phyloP scores from a whole-genome alignment of 2,329 filamentous ascomycete species.

The Zalaria obscura region DNA sequence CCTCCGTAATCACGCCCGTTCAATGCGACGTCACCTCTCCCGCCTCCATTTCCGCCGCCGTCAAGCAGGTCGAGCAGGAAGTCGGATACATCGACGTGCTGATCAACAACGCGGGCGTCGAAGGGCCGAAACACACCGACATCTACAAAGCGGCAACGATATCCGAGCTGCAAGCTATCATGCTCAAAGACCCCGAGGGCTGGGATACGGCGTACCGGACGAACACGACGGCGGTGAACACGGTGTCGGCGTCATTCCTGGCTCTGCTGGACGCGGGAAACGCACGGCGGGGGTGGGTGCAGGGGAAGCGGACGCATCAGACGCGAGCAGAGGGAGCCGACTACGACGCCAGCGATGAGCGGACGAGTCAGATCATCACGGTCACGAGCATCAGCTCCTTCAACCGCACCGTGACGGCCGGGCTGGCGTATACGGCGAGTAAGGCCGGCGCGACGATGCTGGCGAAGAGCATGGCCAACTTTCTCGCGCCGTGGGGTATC shows the following conservation, averaged over 20 bases:
- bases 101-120: slow-evolving; percentile 18
- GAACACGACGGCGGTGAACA: slow-evolving; percentile 30
- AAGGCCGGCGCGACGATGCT: slow-evolving; percentile 30
- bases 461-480: slow-evolving; percentile 28
- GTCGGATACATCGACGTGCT: slow-evolving; percentile 36
- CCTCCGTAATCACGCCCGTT: slow-evolving; percentile 22
- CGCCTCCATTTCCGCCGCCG: slow-evolving; percentile 25
- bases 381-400: slow-evolving; percentile 27
- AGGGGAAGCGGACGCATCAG: slow-evolving; percentile 16
- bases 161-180: slow-evolving; percentile 25
- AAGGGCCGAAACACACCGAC: slow-evolving; percentile 26
- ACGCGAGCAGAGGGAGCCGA: slow-evolving; percentile 7
- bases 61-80: slow-evolving; percentile 26
- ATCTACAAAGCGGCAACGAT: slow-evolving; percentile 30
- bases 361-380: slow-evolving; percentile 32
- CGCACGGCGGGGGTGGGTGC: slow-evolving; percentile 23
- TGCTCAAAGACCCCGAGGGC: slow-evolving; percentile 18
- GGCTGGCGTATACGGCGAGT: slow-evolving; percentile 28
- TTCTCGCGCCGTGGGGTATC: slow-evolving; percentile 30
- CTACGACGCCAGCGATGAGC: slow-evolving; percentile 18
- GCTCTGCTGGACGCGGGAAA: slow-evolving; percentile 31
- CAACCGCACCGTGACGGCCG: slow-evolving; percentile 21
- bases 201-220: slow-evolving; percentile 27
- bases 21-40: slow-evolving; percentile 29
- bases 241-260: slow-evolving; percentile 29